A percentile compares a stretch with the other conserved stretches of the same genome.
Evolutionary conservation across 2,329 filamentous ascomycete species (phyloP).

Genomic region (Xylaria sp.): DNA sequence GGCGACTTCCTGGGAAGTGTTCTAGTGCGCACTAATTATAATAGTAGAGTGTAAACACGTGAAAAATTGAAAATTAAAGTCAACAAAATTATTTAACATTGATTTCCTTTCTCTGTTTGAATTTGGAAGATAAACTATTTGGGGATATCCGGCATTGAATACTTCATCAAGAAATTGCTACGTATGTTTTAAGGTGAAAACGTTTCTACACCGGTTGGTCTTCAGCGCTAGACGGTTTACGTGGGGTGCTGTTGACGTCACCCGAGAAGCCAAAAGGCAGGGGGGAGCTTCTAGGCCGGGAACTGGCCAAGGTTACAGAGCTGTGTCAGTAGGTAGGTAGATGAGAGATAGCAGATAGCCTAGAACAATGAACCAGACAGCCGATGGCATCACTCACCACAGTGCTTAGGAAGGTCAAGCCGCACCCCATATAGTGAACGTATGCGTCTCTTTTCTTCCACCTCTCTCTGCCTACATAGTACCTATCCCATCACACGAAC

Average conservation of each 20-base stretch:
- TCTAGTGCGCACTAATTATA: too few relatives aligned
- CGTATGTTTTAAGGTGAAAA: too few relatives aligned
- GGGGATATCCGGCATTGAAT: too few relatives aligned
- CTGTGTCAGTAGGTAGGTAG: too few relatives aligned
- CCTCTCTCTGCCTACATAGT: background rate
- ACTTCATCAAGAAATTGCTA: too few relatives aligned
- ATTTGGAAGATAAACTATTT: too few relatives aligned
- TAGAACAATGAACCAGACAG: background rate
- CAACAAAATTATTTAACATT: too few relatives aligned
- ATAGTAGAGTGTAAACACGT: too few relatives aligned
- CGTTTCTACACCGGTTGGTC: too few relatives aligned
- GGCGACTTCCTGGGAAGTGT: too few relatives aligned
- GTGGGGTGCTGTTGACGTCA: slow-evolving; percentile 28
- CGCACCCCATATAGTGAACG: slow-evolving; percentile 8
- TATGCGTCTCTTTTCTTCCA: background rate
- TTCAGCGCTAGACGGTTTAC: background rate
- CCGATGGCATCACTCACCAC: slow-evolving; percentile 51
- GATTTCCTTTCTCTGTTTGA: too few relatives aligned
- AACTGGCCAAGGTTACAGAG: slow-evolving; percentile 11
- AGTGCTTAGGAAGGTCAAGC: slow-evolving; percentile 43
- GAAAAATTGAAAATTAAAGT: too few relatives aligned
- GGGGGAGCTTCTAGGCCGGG: slow-evolving; percentile 23
- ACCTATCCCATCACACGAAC: slow-evolving; percentile 21
- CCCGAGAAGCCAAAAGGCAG: background rate
- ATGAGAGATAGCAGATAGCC: background rate